Conservation (phyloP, 75 land plant species). For the Picea glauca region DNA sequence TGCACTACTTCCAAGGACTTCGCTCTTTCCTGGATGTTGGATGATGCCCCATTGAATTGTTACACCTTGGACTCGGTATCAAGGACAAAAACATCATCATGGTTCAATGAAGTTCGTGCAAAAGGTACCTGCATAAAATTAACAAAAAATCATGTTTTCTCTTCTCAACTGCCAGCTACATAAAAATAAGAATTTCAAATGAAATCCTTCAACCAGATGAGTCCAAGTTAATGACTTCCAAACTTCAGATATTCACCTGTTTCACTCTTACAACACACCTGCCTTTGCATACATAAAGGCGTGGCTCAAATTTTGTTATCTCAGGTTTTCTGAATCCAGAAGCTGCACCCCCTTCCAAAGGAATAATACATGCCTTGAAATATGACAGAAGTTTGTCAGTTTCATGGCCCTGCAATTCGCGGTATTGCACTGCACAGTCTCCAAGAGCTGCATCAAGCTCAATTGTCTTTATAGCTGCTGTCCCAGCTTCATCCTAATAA, state of each 20-base stretch:
- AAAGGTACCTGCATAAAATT: conserved; percentile 78
- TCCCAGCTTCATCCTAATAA: conserved; percentile 81
- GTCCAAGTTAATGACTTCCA: too few relatives aligned
- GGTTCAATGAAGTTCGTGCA: conserved; percentile 75
- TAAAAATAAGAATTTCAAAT: too few relatives aligned
- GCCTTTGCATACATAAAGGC: conserved; percentile 72
- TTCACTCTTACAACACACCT: conserved; percentile 65
- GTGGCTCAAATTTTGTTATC: conserved; percentile 70
- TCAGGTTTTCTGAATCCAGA: conserved; percentile 77
- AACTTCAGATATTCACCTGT: conserved; percentile 18
- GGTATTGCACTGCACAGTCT: conserved; percentile 79
- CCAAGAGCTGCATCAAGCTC: conserved; percentile 84
- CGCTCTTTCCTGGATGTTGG: conserved; percentile 86
- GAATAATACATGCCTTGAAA: conserved; percentile 83
- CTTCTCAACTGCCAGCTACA: too few relatives aligned
- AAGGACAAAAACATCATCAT: conserved; percentile 89
- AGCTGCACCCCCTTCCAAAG: conserved; percentile 81
- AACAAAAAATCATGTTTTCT: conserved; percentile 8
- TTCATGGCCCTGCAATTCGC: conserved; percentile 80
- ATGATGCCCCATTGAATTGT: conserved; percentile 87
- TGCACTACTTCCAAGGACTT: conserved; percentile 87
- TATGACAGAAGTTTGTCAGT: conserved; percentile 82
- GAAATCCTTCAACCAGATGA: too few relatives aligned
- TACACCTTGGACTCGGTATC: conserved; percentile 77
- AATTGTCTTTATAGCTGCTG: conserved; percentile 85